phyloP scores from a whole-genome alignment of 2,329 filamentous ascomycete genomes.

The Neurospora sp. region DNA sequence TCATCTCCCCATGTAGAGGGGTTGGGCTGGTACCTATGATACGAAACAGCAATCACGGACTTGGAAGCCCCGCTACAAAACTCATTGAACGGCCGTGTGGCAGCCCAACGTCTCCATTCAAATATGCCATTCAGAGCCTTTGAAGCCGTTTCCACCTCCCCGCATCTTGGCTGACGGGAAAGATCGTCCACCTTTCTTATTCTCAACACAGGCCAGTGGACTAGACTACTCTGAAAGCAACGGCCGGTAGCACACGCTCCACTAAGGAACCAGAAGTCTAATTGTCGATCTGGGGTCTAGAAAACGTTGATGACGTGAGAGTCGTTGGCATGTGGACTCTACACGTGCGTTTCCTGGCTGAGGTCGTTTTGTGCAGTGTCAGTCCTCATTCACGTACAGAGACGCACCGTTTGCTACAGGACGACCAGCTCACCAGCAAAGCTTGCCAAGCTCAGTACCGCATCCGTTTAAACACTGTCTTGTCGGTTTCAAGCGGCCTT shows the following conservation, averaged over 20 bases:
- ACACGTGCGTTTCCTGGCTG: neutral
- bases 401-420: neutral
- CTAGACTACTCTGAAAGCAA: neutral
- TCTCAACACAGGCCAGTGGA: neutral
- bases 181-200: neutral
- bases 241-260: neutral
- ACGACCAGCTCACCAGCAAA: neutral
- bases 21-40: neutral
- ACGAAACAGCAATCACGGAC: neutral
- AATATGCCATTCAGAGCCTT: neutral
- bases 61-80: neutral
- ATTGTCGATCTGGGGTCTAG: neutral
- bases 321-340: neutral
- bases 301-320: neutral
- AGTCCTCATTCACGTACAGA: neutral
- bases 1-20: neutral
- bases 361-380: neutral
- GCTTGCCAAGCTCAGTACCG: neutral
- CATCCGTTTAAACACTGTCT: neutral
- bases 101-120: neutral
- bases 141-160: neutral
- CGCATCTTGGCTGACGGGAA: neutral
- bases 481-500: neutral
- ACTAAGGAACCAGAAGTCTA: neutral
- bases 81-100: neutral